These are phyloP conservation scores for Zygoascus tannicola DNA, from an alignment of 805 yeast species.

Conservation along the genomic window DNA sequence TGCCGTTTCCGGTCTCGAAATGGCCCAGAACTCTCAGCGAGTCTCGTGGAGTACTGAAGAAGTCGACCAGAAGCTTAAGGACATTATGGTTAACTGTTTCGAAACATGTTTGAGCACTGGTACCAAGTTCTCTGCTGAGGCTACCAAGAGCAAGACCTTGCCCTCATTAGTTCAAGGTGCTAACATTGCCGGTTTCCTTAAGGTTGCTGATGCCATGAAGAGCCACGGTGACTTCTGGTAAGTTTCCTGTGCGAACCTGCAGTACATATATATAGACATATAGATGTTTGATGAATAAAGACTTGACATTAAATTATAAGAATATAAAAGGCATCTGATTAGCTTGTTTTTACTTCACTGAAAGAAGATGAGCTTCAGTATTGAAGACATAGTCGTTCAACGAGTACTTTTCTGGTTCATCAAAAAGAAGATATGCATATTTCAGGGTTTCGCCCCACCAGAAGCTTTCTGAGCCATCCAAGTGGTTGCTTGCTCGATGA, in stretches of 20 bases:
- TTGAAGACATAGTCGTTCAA: constrained; percentile 49
- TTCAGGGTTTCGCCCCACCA: constrained; percentile 93
- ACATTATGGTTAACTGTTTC: constrained; percentile 89
- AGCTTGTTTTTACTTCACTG: constrained; percentile 1
- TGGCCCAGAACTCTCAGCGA: constrained; percentile 99
- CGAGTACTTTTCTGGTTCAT: constrained; percentile 33
- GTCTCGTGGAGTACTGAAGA: constrained; percentile 83
- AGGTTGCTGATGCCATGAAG: constrained; percentile 97
- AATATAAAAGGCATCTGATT: neutral
- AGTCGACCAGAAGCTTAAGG: constrained; percentile 84
- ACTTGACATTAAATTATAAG: too few species aligned
- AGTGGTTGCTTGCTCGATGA: constrained; percentile 51
- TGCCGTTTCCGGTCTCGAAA: constrained; percentile 95
- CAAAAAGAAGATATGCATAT: constrained; percentile 68
- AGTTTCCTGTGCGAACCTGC: too few species aligned
- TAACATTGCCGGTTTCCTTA: constrained; percentile 96
- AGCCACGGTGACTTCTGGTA: constrained; percentile 78
- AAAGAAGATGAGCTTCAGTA: constrained; percentile 55
- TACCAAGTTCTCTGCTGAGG: constrained; percentile 61
- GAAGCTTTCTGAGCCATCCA: constrained; percentile 51
- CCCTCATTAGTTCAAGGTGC: constrained; percentile 99
- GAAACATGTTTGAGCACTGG: constrained; percentile 88
- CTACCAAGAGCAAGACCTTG: constrained; percentile 42
- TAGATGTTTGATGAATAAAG: too few species aligned
- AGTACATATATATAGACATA: too few species aligned